phyloP scores from a whole-genome alignment of 192 early-diverging fungal species.

The Cladochytrium replicatum region DNA sequence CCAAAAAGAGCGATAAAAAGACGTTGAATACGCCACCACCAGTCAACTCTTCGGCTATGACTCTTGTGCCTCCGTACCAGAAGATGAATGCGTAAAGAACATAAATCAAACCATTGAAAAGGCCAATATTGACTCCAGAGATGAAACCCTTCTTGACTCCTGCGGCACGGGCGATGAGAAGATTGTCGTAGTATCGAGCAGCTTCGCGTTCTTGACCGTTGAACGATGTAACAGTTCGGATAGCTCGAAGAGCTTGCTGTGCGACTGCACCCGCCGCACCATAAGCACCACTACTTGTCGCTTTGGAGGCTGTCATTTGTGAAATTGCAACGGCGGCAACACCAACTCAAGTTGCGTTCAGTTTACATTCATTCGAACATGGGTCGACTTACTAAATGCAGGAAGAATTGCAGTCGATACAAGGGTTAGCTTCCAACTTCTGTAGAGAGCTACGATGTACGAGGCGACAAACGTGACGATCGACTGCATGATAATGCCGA shows the following conservation, averaged over 20 bases:
- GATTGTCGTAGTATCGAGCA: slow-evolving; percentile 8
- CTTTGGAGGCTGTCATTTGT: not conserved
- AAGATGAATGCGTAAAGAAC: slow-evolving; percentile 65
- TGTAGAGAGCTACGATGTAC: no score
- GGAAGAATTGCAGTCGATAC: no score
- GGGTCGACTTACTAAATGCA: no score
- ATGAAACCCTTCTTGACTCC: slow-evolving; percentile 38
- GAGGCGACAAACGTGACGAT: no score
- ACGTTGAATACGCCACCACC: slow-evolving; percentile 34
- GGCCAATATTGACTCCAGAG: slow-evolving; percentile 27
- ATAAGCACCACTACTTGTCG: slow-evolving; percentile 64
- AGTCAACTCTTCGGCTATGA: slow-evolving; percentile 34
- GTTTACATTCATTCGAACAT: no score
- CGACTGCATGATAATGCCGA: slow-evolving; percentile 35
- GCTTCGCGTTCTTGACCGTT: slow-evolving; percentile 24
- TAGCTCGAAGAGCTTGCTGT: slow-evolving; percentile 48
- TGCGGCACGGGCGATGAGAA: slow-evolving; percentile 12
- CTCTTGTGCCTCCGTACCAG: slow-evolving; percentile 59
- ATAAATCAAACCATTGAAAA: slow-evolving; percentile 13
- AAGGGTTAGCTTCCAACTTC: no score
- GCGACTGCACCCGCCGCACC: slow-evolving; percentile 77
- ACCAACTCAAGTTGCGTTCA: no score
- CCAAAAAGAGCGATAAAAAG: no score
- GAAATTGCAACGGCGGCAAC: slow-evolving; percentile 7
- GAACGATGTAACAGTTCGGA: slow-evolving; percentile 32